These are phyloP conservation scores for Calvatia gigantea DNA, from an alignment of 768 basidiomycete genomes.

Conservation along the genomic window DNA sequence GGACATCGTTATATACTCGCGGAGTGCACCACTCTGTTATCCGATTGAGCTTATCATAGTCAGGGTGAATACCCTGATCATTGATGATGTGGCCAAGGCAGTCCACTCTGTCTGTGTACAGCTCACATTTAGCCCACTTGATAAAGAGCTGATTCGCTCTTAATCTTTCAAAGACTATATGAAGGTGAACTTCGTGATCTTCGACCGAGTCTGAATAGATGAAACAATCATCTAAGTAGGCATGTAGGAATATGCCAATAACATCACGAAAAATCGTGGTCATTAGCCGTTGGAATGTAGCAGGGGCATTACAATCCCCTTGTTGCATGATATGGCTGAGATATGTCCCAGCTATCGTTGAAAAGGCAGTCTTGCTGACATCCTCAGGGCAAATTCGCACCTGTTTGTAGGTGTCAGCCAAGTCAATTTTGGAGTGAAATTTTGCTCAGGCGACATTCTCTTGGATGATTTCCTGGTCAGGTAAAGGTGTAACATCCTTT, in stretches of 20 bases:
- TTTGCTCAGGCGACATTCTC: too few relatives aligned
- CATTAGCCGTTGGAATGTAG: constrained; percentile 45
- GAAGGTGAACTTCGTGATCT: too few relatives aligned
- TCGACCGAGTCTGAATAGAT: constrained; percentile 31
- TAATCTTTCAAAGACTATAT: too few relatives aligned
- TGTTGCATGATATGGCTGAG: constrained; percentile 38
- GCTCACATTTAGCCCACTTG: background rate
- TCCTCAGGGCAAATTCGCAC: too few relatives aligned
- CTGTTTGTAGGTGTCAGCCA: too few relatives aligned
- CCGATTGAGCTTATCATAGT: constrained; percentile 29
- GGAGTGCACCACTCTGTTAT: constrained; percentile 33
- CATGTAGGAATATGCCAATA: constrained; percentile 35
- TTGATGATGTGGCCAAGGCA: constrained; percentile 40
- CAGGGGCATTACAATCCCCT: constrained; percentile 41
- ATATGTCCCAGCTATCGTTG: constrained; percentile 22
- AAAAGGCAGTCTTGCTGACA: too few relatives aligned
- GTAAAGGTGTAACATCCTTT: too few relatives aligned
- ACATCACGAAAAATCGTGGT: constrained; percentile 33
- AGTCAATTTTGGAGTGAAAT: too few relatives aligned
- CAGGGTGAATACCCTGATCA: constrained; percentile 32
- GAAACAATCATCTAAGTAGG: constrained; percentile 44
- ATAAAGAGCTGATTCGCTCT: too few relatives aligned
- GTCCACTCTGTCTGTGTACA: constrained; percentile 17
- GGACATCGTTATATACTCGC: constrained; percentile 29
- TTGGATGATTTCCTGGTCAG: too few relatives aligned